phyloP scores from a whole-genome alignment of 1,284 basidiomycete genomes.

The Microbotryum silenes-acaulis region DNA sequence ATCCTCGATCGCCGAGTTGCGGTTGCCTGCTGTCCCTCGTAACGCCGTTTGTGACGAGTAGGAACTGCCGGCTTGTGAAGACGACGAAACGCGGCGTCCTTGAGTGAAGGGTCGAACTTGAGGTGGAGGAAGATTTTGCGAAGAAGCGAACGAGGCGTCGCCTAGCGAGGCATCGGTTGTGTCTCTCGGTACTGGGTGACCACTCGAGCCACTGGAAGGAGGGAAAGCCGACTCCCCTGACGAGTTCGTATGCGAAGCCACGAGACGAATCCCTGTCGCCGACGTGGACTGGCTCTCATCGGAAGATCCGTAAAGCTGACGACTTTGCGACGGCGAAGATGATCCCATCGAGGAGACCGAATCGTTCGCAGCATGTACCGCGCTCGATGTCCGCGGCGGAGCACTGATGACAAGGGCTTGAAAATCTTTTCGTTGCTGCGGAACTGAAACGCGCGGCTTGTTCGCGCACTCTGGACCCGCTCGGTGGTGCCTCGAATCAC shows the following conservation, averaged over 20 bases:
- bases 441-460: constrained; percentile 20
- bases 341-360: constrained; percentile 11
- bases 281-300: constrained; percentile 2
- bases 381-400: not conserved
- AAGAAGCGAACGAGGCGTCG: not conserved
- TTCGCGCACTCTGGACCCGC: constrained; percentile 8
- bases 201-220: too few species aligned
- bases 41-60: constrained; percentile 15
- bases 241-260: not conserved
- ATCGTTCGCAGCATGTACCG: constrained; percentile 3
- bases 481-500: constrained; percentile 12
- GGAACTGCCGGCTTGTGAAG: constrained; percentile 1
- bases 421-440: constrained; percentile 30
- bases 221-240: not conserved
- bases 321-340: not conserved
- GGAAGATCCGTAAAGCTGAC: not conserved
- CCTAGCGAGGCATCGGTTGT: too few species aligned
- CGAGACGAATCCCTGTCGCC: not conserved
- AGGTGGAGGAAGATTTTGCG: not conserved
- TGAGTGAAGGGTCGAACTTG: constrained; percentile 4
- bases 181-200: too few species aligned
- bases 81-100: constrained; percentile 1
- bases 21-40: constrained; percentile 4
- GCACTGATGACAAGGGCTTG: constrained; percentile 19
- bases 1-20: constrained; percentile 22